These are phyloP conservation scores for Porpolomopsis calyptriformis DNA, from an alignment of 768 basidiomycete genomes.

Conservation along the genomic window DNA sequence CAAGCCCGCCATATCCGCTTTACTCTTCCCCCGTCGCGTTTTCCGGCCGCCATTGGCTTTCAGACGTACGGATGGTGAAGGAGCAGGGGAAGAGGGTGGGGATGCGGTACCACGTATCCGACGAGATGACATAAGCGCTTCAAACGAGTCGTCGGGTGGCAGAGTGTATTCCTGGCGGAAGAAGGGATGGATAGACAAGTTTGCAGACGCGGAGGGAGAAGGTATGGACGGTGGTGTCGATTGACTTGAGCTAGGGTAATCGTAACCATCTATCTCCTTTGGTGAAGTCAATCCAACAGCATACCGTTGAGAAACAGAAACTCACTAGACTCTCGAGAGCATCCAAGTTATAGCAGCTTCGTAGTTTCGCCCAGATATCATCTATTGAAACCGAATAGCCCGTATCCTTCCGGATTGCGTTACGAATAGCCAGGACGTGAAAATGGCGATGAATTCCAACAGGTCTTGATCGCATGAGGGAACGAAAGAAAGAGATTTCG, in stretches of 20 bases:
- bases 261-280: constrained; percentile 34
- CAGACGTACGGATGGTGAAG: constrained; percentile 13
- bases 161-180: constrained; percentile 62
- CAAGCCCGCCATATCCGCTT: constrained; percentile 59
- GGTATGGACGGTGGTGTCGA: constrained; percentile 41
- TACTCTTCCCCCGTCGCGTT: constrained; percentile 38
- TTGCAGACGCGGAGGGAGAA: constrained; percentile 61
- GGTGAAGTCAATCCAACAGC: background rate
- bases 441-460: constrained; percentile 79
- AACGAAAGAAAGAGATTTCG: constrained; percentile 78
- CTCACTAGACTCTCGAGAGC: constrained; percentile 61
- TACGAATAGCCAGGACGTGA: constrained; percentile 66
- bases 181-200: constrained; percentile 58
- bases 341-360: constrained; percentile 63
- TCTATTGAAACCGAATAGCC: constrained; percentile 47
- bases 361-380: constrained; percentile 67
- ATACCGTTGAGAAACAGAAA: constrained; percentile 9
- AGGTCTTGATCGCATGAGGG: constrained; percentile 70
- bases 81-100: constrained; percentile 44
- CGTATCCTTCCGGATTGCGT: constrained; percentile 61
- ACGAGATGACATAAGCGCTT: constrained; percentile 48
- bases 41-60: constrained; percentile 18
- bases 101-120: constrained; percentile 58
- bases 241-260: constrained; percentile 30
- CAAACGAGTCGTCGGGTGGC: constrained; percentile 50